These are phyloP conservation scores for Chaetoceros muelleri DNA, from an alignment of 108 stramenopile genomes.

Conservation along the genomic window DNA sequence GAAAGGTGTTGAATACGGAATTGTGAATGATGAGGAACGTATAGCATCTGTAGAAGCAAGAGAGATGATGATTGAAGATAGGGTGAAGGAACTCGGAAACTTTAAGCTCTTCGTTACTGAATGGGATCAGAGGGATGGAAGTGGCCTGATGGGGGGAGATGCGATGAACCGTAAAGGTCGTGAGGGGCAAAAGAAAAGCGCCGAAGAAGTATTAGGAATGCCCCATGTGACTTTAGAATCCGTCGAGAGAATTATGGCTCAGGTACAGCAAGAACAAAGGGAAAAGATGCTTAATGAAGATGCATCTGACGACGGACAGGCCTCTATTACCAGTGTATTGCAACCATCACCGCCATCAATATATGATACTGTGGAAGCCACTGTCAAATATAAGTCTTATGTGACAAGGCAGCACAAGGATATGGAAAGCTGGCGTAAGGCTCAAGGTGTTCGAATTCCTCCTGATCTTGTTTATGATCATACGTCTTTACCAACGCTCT, in stretches of 20 bases:
- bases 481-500: conserved; percentile 73
- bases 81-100: conserved; percentile 35
- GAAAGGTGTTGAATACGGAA: conserved; percentile 83
- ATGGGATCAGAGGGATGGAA: conserved; percentile 69
- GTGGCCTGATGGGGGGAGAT: conserved; percentile 67
- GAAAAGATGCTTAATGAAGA: conserved; percentile 1
- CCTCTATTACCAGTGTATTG: conserved; percentile 6
- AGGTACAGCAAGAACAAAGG: conserved; percentile 28
- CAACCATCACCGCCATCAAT: conserved; percentile 45
- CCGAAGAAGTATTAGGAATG: conserved; percentile 80
- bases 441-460: conserved; percentile 84
- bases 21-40: conserved; percentile 76
- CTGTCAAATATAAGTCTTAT: conserved; percentile 83
- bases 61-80: conserved; percentile 57
- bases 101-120: conserved; percentile 72
- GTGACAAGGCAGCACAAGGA: conserved; percentile 83
- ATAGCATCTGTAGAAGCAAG: conserved; percentile 66
- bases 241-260: conserved; percentile 71
- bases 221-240: conserved; percentile 71
- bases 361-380: conserved; percentile 88
- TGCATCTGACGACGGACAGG: conserved; percentile 7
- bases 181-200: conserved; percentile 71
- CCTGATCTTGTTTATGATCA: conserved; percentile 72
- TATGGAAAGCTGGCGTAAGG: conserved; percentile 88
- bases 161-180: conserved; percentile 36